Percentiles rank a stretch among this genome's conserved stretches.
Conservation (phyloP, 768 basidiomycete species). For the Boletus rubroflammeus region DNA sequence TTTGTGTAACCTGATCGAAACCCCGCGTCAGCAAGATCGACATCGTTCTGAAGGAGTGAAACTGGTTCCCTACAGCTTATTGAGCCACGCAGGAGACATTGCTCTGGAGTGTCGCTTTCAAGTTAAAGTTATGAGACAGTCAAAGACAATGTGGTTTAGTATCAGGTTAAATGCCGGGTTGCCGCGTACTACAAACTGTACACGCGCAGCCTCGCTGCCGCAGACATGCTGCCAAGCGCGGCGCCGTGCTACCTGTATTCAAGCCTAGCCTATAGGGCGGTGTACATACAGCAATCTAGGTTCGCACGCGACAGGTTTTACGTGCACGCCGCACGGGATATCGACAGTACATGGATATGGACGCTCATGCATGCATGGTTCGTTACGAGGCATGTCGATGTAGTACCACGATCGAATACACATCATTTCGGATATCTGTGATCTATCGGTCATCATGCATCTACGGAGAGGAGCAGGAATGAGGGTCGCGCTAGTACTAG, state of each 20-base stretch:
- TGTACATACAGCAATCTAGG: not conserved
- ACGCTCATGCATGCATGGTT: too few species aligned
- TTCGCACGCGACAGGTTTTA: not conserved
- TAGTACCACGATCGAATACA: not conserved
- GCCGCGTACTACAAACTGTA: too few species aligned
- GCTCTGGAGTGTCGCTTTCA: not conserved
- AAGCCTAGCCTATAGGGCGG: not conserved
- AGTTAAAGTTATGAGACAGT: not conserved
- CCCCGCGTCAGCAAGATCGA: not conserved
- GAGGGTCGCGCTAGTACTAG: too few species aligned
- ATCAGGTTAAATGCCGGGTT: not conserved
- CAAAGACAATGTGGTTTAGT: not conserved
- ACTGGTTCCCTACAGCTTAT: conserved; percentile 4
- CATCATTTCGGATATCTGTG: not conserved
- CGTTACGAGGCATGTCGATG: not conserved
- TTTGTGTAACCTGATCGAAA: conserved; percentile 1
- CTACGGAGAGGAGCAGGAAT: too few species aligned
- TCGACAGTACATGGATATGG: not conserved
- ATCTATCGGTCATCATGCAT: too few species aligned
- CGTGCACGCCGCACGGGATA: not conserved
- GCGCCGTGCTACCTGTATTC: too few species aligned
- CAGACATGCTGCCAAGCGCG: not conserved
- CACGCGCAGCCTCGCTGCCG: not conserved
- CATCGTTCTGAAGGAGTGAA: not conserved
- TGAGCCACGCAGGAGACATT: conserved; percentile 5